Conservation (phyloP, 805 yeast species). For the Maudiozyma pseudohumilis region DNA sequence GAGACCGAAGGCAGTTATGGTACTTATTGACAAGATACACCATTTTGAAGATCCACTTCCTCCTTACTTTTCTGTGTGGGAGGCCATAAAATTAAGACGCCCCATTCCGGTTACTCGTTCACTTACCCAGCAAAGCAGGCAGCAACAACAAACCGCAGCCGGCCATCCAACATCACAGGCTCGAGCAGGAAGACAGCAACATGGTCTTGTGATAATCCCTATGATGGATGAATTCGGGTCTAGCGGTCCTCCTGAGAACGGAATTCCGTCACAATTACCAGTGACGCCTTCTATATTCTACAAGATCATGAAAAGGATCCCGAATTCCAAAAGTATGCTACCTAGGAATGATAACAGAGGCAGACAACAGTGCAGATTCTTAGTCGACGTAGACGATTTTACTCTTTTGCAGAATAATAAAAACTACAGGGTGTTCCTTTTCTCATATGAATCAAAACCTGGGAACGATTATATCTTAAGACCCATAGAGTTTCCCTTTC, state of each 20-base stretch:
- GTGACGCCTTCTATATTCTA: background rate
- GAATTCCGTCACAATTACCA: too few species aligned
- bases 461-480: too few species aligned
- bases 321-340: background rate
- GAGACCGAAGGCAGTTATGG: slow-evolving; percentile 37
- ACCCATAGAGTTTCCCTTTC: slow-evolving; percentile 69
- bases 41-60: slow-evolving; percentile 31
- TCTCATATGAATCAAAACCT: slow-evolving; percentile 38
- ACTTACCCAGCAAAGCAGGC: background rate
- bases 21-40: slow-evolving; percentile 33
- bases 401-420: slow-evolving; percentile 27
- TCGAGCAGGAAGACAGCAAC: too few species aligned
- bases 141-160: slow-evolving; percentile 29
- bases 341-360: slow-evolving; percentile 27
- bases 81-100: slow-evolving; percentile 10
- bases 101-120: background rate
- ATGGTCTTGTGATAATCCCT: too few species aligned
- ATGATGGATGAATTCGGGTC: too few species aligned
- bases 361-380: slow-evolving; percentile 34
- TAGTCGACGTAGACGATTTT: slow-evolving; percentile 35
- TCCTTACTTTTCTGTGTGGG: slow-evolving; percentile 27
- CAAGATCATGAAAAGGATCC: background rate
- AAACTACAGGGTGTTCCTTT: slow-evolving; percentile 39
- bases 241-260: too few species aligned
- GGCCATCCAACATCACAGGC: slow-evolving; percentile 13